A percentile compares a stretch with the other conserved stretches of the same genome.
phyloP scores from a whole-genome alignment of 176 grass and related monocot species.

The Juncus effusus region DNA sequence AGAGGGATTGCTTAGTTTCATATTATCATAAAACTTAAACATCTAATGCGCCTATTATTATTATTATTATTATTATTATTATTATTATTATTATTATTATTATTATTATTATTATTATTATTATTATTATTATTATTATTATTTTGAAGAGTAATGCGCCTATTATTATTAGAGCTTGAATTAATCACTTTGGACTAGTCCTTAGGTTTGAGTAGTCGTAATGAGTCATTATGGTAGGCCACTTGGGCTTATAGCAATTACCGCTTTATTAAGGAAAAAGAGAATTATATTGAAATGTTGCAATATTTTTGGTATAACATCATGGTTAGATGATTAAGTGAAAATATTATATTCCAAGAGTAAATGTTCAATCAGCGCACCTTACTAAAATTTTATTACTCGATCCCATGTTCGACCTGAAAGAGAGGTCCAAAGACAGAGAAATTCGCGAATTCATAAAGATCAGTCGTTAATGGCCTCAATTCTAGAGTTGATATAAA shows the following conservation, averaged over 20 bases:
- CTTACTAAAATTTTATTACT: background rate
- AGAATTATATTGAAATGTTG: background rate
- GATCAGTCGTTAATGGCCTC: constrained; percentile 4
- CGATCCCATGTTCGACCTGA: background rate
- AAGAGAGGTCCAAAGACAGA: background rate
- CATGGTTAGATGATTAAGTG: background rate
- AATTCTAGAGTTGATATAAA: constrained; percentile 20
- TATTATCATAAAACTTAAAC: background rate
- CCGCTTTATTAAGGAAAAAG: background rate
- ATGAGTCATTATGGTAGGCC: background rate
- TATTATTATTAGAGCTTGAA: background rate
- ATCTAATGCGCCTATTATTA: background rate
- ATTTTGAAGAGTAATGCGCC: background rate
- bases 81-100: background rate
- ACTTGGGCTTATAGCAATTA: background rate
- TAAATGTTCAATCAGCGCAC: background rate
- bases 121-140: background rate
- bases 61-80: background rate
- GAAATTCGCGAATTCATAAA: background rate
- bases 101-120: background rate
- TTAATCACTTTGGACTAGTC: background rate
- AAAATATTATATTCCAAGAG: background rate
- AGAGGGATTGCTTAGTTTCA: background rate
- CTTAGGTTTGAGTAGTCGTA: background rate
- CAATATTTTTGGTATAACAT: background rate